phyloP scores from a whole-genome alignment of 2,329 filamentous ascomycete species.

The Aspergillus thermomutatus region DNA sequence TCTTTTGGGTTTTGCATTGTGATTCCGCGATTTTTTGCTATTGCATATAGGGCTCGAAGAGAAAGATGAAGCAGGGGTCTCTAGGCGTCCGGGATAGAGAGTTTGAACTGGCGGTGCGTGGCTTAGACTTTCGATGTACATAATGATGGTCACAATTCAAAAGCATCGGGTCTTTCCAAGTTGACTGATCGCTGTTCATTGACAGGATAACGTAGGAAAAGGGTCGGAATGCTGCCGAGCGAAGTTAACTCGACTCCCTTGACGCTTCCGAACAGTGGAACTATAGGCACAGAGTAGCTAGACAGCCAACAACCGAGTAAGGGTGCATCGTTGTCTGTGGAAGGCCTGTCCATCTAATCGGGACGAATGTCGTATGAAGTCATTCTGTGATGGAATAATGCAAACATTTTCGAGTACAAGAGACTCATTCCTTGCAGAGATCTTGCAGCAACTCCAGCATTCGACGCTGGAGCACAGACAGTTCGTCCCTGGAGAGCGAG shows the following conservation, averaged over 20 bases:
- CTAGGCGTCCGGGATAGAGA: conserved; percentile 18
- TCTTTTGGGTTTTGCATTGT: conserved; percentile 3
- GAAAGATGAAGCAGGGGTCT: conserved; percentile 7
- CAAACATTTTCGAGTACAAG: neutral
- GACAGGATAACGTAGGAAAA: neutral
- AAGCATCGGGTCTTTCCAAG: neutral
- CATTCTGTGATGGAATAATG: neutral
- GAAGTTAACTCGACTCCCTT: neutral
- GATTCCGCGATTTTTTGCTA: conserved; percentile 1
- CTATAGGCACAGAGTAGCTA: neutral
- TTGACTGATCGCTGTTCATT: neutral
- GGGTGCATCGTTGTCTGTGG: neutral
- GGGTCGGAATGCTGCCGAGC: neutral
- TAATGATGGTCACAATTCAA: conserved; percentile 16
- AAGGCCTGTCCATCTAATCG: neutral
- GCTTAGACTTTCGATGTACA: conserved; percentile 21
- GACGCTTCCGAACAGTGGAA: neutral
- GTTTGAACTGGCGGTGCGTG: conserved; percentile 4
- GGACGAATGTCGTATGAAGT: neutral
- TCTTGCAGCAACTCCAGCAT: conserved; percentile 53
- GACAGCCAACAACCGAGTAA: neutral
- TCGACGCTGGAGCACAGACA: conserved; percentile 44
- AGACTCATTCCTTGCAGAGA: conserved; percentile 40
- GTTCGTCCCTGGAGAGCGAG: conserved; percentile 39
- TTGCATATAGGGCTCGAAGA: conserved; percentile 12